Base-by-base conservation (phyloP, 2,329 filamentous ascomycete species). In the Trichoderma sp. region DNA sequence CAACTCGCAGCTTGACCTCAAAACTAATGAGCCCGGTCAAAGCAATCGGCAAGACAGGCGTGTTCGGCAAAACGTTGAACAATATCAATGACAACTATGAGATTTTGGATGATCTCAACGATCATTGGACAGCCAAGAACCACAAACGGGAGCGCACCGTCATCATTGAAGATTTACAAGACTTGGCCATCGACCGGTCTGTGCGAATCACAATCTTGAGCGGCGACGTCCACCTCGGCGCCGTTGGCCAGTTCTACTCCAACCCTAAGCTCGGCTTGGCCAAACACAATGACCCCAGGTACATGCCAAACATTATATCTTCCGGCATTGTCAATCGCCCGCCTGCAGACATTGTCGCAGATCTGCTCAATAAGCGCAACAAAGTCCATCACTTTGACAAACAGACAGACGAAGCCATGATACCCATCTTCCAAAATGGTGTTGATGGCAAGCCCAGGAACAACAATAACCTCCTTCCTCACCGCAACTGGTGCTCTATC, bases 121-220 rank as follows among this genome's bases (percentile, higher is more conserved):
- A 98, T 78, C 95, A 99, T 77, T 99, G 96, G 96, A 97, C 95
- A 0, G 93, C 95, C 46, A 97, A 93, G 77, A 92, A 94, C 76
- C 94, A 98, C 82, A 99, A 98, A 78, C 85, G 89, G 30, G 96
- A 99, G 80, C 89, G 96, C 61, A 92, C 90, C 71, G 91, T 92
- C 79, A 85, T 98, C 71, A 88, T 99, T 51, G 91, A 96, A 77
- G 94, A 97, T 75, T 83, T 99, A 30, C 96, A 99, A 79, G 93
- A 97, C 75, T 85, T 99, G 69, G 94, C 96, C 10, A 93, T 93
- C 26, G 93, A 96, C 77, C 97, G 97, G 78, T 97, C 93, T 16
- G 87, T 97, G 61, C 91, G 96, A 54, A 85, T 99, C 63, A 98
- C 95, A 0, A 93, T 99, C 70, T 85, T 99, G 63, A 93, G 94